Conservation (phyloP, 2,329 filamentous ascomycete species). For the Xylaria sp. region DNA sequence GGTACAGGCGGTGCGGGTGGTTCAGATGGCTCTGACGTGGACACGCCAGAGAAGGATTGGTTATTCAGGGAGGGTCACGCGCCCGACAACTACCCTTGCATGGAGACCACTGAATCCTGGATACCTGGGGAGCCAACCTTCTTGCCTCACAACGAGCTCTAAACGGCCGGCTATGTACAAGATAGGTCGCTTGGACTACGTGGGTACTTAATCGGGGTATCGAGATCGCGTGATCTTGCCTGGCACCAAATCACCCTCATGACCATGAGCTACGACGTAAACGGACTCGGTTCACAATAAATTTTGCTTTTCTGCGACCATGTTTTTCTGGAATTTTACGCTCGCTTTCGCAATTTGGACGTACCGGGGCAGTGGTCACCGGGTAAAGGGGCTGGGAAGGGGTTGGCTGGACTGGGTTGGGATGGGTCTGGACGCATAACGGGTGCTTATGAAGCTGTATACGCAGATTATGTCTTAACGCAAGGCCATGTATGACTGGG, state of each 20-base stretch:
- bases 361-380: no score
- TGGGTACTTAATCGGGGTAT: background rate
- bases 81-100: constrained; percentile 37
- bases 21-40: background rate
- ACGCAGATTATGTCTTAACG: background rate
- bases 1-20: background rate
- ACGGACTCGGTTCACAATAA: constrained; percentile 20
- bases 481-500: constrained; percentile 1
- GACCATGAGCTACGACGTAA: constrained; percentile 37
- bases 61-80: constrained; percentile 33
- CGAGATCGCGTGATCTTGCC: background rate
- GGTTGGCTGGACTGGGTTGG: background rate
- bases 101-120: constrained; percentile 35
- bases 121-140: constrained; percentile 40
- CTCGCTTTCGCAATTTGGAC: background rate
- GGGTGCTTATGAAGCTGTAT: background rate
- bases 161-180: background rate
- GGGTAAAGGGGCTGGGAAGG: background rate
- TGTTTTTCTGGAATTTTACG: constrained; percentile 6
- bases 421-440: background rate
- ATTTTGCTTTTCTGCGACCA: constrained; percentile 1
- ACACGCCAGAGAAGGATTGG: constrained; percentile 15
- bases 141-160: constrained; percentile 39
- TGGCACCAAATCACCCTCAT: background rate
- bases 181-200: background rate